Percentiles rank a stretch among this genome's conserved stretches.
These are phyloP conservation scores for Afroboletus lepidellus DNA, from an alignment of 1,284 basidiomycete species.

Conservation along the genomic window DNA sequence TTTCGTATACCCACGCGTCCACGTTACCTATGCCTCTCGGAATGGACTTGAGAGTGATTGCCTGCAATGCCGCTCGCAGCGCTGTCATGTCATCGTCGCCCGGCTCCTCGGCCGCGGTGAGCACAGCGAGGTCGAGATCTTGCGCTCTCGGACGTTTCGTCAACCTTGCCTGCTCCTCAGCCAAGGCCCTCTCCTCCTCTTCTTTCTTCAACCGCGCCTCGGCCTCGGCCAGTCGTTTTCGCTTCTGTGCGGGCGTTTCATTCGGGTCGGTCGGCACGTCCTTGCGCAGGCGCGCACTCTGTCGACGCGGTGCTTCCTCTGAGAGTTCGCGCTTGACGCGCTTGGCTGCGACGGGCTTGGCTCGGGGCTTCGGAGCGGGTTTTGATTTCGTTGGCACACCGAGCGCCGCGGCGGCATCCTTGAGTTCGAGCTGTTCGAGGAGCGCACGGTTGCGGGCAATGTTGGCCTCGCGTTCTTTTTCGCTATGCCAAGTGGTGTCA, in stretches of 20 bases:
- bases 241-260: slow-evolving; percentile 61
- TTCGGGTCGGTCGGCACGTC: slow-evolving; percentile 45
- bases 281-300: slow-evolving; percentile 60
- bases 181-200: slow-evolving; percentile 56
- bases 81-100: slow-evolving; percentile 44
- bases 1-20: slow-evolving; percentile 51
- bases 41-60: slow-evolving; percentile 36
- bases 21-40: slow-evolving; percentile 44
- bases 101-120: slow-evolving; percentile 49
- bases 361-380: slow-evolving; percentile 40
- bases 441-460: slow-evolving; percentile 75
- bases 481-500: slow-evolving; percentile 42
- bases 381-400: slow-evolving; percentile 41
- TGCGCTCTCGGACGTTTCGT: slow-evolving; percentile 67
- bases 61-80: slow-evolving; percentile 45
- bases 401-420: slow-evolving; percentile 53
- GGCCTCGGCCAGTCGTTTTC: slow-evolving; percentile 57
- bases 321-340: slow-evolving; percentile 47
- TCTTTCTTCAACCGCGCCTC: slow-evolving; percentile 52
- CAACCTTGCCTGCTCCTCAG: slow-evolving; percentile 57
- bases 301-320: slow-evolving; percentile 51
- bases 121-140: slow-evolving; percentile 53
- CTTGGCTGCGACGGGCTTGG: slow-evolving; percentile 66
- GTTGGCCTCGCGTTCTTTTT: slow-evolving; percentile 71
- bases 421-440: slow-evolving; percentile 66